These are phyloP conservation scores for Athelia sp. DNA, from an alignment of 1,284 basidiomycete species.

Conservation along the genomic window DNA sequence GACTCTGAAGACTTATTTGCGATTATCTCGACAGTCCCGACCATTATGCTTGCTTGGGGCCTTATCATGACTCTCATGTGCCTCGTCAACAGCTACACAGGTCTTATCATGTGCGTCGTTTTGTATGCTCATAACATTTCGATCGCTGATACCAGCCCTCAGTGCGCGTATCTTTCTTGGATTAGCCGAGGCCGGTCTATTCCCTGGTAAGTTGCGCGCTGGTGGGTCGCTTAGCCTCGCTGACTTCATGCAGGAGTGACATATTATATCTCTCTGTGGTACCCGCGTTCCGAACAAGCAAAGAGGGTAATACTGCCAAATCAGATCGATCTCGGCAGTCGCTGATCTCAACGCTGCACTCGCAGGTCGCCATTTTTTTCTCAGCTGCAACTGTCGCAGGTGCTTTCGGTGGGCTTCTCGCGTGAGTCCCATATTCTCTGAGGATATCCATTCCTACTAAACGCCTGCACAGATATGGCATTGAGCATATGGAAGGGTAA, in stretches of 20 bases:
- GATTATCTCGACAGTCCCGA: constrained; percentile 29
- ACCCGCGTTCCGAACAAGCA: constrained; percentile 44
- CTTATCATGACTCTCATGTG: constrained; percentile 38
- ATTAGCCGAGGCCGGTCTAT: constrained; percentile 42
- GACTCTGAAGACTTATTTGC: constrained; percentile 4
- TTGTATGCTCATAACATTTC: constrained; percentile 5
- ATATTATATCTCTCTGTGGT: constrained; percentile 54
- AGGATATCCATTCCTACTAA: background rate
- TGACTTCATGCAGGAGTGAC: constrained; percentile 25
- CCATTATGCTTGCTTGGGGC: constrained; percentile 48
- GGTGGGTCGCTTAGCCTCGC: too few relatives aligned
- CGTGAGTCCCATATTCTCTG: constrained; percentile 14
- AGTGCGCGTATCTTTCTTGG: constrained; percentile 48
- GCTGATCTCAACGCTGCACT: constrained; percentile 31
- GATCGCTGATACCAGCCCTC: background rate
- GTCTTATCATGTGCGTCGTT: constrained; percentile 25
- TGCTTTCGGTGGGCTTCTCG: constrained; percentile 32
- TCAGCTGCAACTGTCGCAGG: constrained; percentile 9
- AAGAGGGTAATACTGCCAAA: constrained; percentile 43
- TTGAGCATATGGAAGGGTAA: constrained; percentile 34
- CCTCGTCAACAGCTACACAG: constrained; percentile 28
- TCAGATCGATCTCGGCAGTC: constrained; percentile 24
- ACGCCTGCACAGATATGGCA: constrained; percentile 15
- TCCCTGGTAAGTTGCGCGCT: constrained; percentile 12
- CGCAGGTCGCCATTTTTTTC: constrained; percentile 25